phyloP scores from a whole-genome alignment of 2,329 filamentous ascomycete species.

The Pyrenophora teres region DNA sequence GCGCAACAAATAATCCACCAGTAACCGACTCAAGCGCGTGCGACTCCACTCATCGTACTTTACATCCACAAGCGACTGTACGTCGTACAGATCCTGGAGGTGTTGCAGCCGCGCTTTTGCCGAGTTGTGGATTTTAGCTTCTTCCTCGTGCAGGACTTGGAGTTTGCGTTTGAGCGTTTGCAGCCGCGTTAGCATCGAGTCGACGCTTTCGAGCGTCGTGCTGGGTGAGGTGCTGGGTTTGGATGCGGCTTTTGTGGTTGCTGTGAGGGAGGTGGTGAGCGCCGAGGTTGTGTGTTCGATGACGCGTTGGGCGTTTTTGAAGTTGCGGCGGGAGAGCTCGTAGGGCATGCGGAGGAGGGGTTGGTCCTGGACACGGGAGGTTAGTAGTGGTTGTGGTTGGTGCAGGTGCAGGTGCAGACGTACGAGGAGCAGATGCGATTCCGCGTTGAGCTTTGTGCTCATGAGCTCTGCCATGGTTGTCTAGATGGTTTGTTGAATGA shows the following conservation, averaged over 20 bases:
- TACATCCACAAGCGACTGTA: constrained; percentile 83
- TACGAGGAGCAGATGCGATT: constrained; percentile 76
- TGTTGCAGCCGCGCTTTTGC: constrained; percentile 78
- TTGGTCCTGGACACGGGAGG: constrained; percentile 71
- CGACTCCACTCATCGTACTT: constrained; percentile 92
- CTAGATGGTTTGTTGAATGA: constrained; percentile 1
- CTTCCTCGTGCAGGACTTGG: constrained; percentile 75
- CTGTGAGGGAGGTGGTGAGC: constrained; percentile 62
- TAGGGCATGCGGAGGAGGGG: constrained; percentile 89
- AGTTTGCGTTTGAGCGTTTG: constrained; percentile 89
- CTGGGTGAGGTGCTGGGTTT: constrained; percentile 44
- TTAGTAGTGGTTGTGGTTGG: not conserved
- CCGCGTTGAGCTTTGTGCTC: constrained; percentile 72
- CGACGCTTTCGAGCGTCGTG: constrained; percentile 73
- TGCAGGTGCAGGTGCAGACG: constrained; percentile 19
- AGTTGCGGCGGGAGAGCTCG: constrained; percentile 91
- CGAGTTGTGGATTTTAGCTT: constrained; percentile 75
- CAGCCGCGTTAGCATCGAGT: constrained; percentile 84
- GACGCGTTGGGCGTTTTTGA: constrained; percentile 79
- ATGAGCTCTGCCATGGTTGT: constrained; percentile 52
- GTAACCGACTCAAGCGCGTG: constrained; percentile 75
- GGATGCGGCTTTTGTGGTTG: constrained; percentile 65
- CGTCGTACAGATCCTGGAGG: constrained; percentile 77
- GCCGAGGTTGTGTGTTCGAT: constrained; percentile 72
- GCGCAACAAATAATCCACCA: constrained; percentile 91